Evolutionary conservation across 2,329 filamentous ascomycete species (phyloP).

Genomic region (Davidsoniella neocaledoniae): DNA sequence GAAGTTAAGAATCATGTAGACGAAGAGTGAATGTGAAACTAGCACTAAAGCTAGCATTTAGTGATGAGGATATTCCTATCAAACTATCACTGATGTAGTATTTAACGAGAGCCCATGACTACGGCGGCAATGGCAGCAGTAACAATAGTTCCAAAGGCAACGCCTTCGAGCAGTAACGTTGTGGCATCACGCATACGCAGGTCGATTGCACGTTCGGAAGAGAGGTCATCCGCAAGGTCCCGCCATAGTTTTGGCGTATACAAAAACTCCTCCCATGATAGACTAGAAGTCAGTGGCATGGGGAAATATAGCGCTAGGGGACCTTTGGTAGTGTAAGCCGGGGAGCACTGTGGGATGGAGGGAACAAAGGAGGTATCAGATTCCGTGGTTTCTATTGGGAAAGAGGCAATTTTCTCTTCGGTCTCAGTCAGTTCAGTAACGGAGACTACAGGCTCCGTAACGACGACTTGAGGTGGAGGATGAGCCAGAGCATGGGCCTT

Average conservation of each 20-base stretch:
- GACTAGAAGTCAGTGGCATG: constrained; percentile 1
- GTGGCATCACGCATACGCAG: constrained; percentile 55
- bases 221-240: constrained; percentile 8
- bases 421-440: not conserved
- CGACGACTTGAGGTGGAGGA: not conserved
- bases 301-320: constrained; percentile 9
- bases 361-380: not conserved
- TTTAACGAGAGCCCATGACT: constrained; percentile 3
- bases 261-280: constrained; percentile 9
- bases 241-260: constrained; percentile 9
- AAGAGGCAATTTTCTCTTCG: not conserved
- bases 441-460: not conserved
- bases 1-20: no score
- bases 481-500: constrained; percentile 8
- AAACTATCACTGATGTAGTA: no score
- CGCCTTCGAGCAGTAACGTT: constrained; percentile 48
- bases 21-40: no score
- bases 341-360: not conserved
- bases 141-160: constrained; percentile 23
- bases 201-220: constrained; percentile 38
- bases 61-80: no score
- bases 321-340: constrained; percentile 4
- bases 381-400: not conserved
- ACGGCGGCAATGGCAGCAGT: constrained; percentile 5
- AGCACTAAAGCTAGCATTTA: no score